Evolutionary conservation across 1,284 basidiomycete species (phyloP).

Genomic region (Ustilago xerochloae): DNA sequence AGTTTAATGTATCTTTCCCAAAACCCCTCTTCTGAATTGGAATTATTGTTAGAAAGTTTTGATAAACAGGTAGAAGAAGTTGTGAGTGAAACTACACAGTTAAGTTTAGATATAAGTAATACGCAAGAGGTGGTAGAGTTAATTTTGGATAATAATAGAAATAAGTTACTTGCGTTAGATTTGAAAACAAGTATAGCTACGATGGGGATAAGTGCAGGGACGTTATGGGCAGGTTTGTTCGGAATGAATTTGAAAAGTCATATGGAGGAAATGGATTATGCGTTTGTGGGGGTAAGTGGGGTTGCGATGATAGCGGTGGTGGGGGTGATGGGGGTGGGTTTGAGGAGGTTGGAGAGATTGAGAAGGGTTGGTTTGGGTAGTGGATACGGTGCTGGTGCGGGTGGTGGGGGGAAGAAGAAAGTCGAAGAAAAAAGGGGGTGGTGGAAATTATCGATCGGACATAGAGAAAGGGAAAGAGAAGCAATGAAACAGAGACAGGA

Average conservation of each 20-base stretch:
- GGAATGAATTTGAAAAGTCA: conserved; percentile 80
- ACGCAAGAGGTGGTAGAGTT: conserved; percentile 98
- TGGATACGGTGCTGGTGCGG: neutral
- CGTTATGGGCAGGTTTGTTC: conserved; percentile 89
- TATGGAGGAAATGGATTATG: conserved; percentile 55
- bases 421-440: neutral
- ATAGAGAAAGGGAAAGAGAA: neutral
- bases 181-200: conserved; percentile 92
- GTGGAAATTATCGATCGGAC: too few species aligned
- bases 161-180: conserved; percentile 89
- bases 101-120: conserved; percentile 76
- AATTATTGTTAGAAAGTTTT: conserved; percentile 91
- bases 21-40: conserved; percentile 74
- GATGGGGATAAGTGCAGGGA: conserved; percentile 89
- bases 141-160: conserved; percentile 95
- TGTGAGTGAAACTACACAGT: conserved; percentile 52
- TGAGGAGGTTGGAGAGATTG: conserved; percentile 42
- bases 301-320: conserved; percentile 42
- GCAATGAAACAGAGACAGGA: too few species aligned
- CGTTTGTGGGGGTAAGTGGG: conserved; percentile 46
- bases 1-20: conserved; percentile 77
- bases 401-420: conserved; percentile 12
- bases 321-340: conserved; percentile 33
- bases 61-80: conserved; percentile 75
- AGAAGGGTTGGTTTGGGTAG: conserved; percentile 47